Evolutionary conservation across 805 yeast species (phyloP).

Genomic region (Nakazawaea peltata): DNA sequence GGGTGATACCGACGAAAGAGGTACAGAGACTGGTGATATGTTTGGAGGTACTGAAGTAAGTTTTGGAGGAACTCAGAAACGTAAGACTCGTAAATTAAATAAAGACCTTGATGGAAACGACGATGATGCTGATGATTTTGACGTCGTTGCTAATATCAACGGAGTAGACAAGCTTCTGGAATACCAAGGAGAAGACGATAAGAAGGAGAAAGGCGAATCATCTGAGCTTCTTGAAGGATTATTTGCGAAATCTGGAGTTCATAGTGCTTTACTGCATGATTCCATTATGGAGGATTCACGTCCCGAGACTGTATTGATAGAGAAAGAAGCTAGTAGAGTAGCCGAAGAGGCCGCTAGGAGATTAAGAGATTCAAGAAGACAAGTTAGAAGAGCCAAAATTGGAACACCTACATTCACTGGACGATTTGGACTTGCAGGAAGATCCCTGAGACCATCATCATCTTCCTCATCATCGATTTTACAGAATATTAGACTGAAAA

Average conservation of each 20-base stretch:
- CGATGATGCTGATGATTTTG: slow-evolving; percentile 55
- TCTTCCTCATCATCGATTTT: slow-evolving; percentile 43
- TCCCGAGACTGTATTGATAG: slow-evolving; percentile 47
- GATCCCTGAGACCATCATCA: slow-evolving; percentile 15
- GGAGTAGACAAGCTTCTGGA: slow-evolving; percentile 73
- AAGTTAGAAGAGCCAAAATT: slow-evolving; percentile 37
- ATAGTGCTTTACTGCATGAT: slow-evolving; percentile 73
- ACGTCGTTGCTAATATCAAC: slow-evolving; percentile 48
- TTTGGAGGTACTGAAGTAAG: slow-evolving; percentile 41
- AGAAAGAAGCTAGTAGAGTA: slow-evolving; percentile 52
- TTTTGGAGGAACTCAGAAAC: slow-evolving; percentile 22
- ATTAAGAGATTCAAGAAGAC: slow-evolving; percentile 50
- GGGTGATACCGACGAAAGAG: slow-evolving; percentile 63
- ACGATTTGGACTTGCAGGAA: slow-evolving; percentile 78
- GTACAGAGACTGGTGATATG: slow-evolving; percentile 62
- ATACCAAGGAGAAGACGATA: slow-evolving; percentile 44
- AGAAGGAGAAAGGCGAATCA: slow-evolving; percentile 33
- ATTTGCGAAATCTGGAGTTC: slow-evolving; percentile 64
- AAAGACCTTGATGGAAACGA: slow-evolving; percentile 15
- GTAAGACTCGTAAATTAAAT: slow-evolving; percentile 25
- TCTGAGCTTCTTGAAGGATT: slow-evolving; percentile 67
- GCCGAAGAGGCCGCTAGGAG: slow-evolving; percentile 59
- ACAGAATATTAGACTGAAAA: slow-evolving; percentile 35
- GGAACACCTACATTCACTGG: slow-evolving; percentile 98
- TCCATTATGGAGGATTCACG: slow-evolving; percentile 51